These are phyloP conservation scores for Cutaneotrichosporon curvatum DNA, from an alignment of 1,284 basidiomycete species.

Conservation along the genomic window DNA sequence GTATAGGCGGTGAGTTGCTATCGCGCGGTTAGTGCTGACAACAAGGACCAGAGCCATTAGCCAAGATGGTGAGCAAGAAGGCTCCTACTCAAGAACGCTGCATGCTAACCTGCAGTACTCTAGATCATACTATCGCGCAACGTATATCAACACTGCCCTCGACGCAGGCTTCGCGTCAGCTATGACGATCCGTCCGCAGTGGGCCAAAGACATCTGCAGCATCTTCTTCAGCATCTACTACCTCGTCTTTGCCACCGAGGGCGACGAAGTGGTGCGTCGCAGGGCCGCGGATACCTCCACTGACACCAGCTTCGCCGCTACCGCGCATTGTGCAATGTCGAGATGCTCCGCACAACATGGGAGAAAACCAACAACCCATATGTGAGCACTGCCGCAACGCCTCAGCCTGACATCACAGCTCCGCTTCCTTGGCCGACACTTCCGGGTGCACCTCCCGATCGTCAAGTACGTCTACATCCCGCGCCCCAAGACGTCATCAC, in stretches of 20 bases:
- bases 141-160: constrained; percentile 88
- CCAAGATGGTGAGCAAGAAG: constrained; percentile 60
- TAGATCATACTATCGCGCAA: constrained; percentile 89
- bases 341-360: constrained; percentile 92
- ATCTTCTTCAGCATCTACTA: constrained; percentile 84
- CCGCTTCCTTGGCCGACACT: constrained; percentile 57
- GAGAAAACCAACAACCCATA: constrained; percentile 93
- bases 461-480: constrained; percentile 71
- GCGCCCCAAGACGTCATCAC: constrained; percentile 66
- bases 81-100: neutral
- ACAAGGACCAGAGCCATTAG: constrained; percentile 84
- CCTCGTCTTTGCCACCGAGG: constrained; percentile 85
- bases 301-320: constrained; percentile 70
- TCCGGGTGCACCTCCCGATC: constrained; percentile 54
- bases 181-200: constrained; percentile 84
- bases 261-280: constrained; percentile 74
- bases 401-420: constrained; percentile 51
- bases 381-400: constrained; percentile 52
- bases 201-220: constrained; percentile 79
- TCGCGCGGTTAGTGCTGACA: no score
- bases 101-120: constrained; percentile 62
- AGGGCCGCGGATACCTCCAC: neutral
- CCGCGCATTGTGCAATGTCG: constrained; percentile 85
- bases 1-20: constrained; percentile 66
- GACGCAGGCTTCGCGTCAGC: constrained; percentile 96